Evolutionary conservation across 2,329 filamentous ascomycete genomes (phyloP).

Genomic region (Curvularia verruculosa): DNA sequence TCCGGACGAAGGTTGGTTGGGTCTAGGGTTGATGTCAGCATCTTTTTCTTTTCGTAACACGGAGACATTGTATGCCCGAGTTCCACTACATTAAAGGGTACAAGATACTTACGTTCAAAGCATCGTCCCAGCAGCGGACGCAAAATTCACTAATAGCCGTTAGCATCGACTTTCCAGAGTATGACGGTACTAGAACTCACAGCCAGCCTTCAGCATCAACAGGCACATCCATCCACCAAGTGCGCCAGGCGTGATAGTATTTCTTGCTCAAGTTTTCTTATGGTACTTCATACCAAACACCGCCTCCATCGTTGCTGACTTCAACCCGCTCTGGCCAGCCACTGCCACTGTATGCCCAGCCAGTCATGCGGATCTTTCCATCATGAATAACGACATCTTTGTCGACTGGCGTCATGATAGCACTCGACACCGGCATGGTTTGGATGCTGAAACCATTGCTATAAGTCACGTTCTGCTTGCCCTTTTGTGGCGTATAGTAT

Average conservation of each 20-base stretch:
- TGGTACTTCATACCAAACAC: conserved; percentile 68
- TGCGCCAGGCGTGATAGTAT: conserved; percentile 67
- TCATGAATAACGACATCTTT: conserved; percentile 67
- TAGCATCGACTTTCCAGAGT: background rate
- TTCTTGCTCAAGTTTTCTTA: conserved; percentile 66
- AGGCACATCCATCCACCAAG: conserved; percentile 68
- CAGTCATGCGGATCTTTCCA: conserved; percentile 62
- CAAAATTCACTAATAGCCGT: conserved; percentile 44
- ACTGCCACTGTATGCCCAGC: conserved; percentile 54
- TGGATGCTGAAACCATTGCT: conserved; percentile 70
- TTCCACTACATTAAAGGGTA: too few relatives aligned
- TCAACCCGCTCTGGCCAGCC: conserved; percentile 66
- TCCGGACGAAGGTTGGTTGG: conserved; percentile 52
- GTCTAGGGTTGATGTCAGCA: conserved; percentile 37
- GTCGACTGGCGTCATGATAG: conserved; percentile 68
- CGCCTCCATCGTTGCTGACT: conserved; percentile 67
- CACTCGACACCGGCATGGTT: conserved; percentile 72
- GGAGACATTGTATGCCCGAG: background rate
- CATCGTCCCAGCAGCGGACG: conserved; percentile 54
- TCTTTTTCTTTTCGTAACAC: background rate
- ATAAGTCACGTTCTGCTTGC: conserved; percentile 68
- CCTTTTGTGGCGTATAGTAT: conserved; percentile 71
- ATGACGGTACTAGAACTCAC: conserved; percentile 8
- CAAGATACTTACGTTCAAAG: conserved; percentile 49
- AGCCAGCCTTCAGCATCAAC: conserved; percentile 59